Conservation (phyloP, 768 basidiomycete genomes). For the Collybia nuda region DNA sequence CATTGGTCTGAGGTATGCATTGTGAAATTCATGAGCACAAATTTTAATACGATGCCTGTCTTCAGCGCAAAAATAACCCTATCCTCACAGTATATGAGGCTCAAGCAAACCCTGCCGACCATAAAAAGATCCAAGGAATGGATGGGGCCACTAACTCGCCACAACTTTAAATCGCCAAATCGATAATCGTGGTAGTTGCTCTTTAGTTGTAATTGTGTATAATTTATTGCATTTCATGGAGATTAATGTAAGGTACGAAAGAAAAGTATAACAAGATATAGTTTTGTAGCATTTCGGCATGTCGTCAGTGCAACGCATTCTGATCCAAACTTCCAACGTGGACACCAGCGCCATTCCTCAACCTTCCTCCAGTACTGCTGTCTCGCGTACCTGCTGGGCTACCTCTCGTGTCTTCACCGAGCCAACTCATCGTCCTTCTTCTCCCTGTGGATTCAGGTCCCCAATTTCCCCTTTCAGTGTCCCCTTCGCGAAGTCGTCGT, state of each 20-base stretch:
- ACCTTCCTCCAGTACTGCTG: slow-evolving; percentile 19
- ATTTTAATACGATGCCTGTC: slow-evolving; percentile 2
- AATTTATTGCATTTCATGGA: too few relatives aligned
- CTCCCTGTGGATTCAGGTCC: slow-evolving; percentile 30
- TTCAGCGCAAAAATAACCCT: slow-evolving; percentile 73
- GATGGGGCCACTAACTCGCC: slow-evolving; percentile 56
- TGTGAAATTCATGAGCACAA: not conserved
- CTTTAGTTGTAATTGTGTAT: too few relatives aligned
- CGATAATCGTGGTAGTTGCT: not conserved
- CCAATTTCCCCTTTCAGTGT: slow-evolving; percentile 31
- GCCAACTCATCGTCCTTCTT: slow-evolving; percentile 40
- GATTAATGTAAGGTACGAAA: too few relatives aligned
- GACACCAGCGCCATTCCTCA: slow-evolving; percentile 15
- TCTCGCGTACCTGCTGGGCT: slow-evolving; percentile 19
- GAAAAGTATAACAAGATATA: not conserved
- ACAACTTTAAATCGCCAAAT: slow-evolving; percentile 22
- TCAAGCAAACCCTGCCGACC: slow-evolving; percentile 85
- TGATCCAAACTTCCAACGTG: slow-evolving; percentile 23
- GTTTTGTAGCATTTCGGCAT: slow-evolving; percentile 5
- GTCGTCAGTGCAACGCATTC: slow-evolving; percentile 8
- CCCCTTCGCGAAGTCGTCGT: slow-evolving; percentile 23
- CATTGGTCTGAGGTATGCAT: slow-evolving; percentile 70
- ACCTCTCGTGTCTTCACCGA: slow-evolving; percentile 11
- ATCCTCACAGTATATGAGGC: slow-evolving; percentile 87
- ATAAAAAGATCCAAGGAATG: slow-evolving; percentile 82